Percentiles rank a stretch among this genome's conserved stretches.
These are phyloP conservation scores for Trichoderma polysporum DNA, from an alignment of 2,329 filamentous ascomycete genomes.

Conservation along the genomic window DNA sequence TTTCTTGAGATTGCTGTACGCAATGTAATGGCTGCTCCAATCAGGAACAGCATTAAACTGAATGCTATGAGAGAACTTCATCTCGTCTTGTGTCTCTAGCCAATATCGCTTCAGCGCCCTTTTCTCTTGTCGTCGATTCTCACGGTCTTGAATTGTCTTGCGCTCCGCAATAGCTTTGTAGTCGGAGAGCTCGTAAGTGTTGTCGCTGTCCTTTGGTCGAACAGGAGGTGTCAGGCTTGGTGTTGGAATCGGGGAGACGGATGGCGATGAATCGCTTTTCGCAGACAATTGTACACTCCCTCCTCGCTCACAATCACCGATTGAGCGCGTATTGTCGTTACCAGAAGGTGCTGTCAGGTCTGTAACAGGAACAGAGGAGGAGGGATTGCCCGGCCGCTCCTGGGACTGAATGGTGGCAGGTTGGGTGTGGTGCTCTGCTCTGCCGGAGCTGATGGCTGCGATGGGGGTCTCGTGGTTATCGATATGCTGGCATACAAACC, in stretches of 20 bases:
- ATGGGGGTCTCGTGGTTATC: conserved; percentile 6
- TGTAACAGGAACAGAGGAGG: conserved; percentile 41
- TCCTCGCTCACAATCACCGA: conserved; percentile 36
- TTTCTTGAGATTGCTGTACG: conserved; percentile 98
- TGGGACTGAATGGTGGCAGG: conserved; percentile 38
- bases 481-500: background rate
- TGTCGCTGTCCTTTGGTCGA: conserved; percentile 18
- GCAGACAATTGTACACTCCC: conserved; percentile 30
- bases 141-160: conserved; percentile 33
- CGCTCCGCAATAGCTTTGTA: conserved; percentile 37
- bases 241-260: background rate
- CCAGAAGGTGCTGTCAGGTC: conserved; percentile 26
- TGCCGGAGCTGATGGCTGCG: background rate
- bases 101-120: conserved; percentile 63
- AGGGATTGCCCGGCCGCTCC: conserved; percentile 37
- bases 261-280: background rate
- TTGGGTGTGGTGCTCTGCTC: background rate
- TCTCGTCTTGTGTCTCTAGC: conserved; percentile 76
- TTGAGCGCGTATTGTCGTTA: conserved; percentile 28
- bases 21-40: conserved; percentile 97
- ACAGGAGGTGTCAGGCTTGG: background rate
- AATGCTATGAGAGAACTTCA: conserved; percentile 99
- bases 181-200: conserved; percentile 44
- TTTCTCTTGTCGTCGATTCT: conserved; percentile 43
- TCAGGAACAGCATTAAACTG: conserved; percentile 99